Conservation (phyloP, 805 yeast genomes). For the Schwanniomyces sp. region DNA sequence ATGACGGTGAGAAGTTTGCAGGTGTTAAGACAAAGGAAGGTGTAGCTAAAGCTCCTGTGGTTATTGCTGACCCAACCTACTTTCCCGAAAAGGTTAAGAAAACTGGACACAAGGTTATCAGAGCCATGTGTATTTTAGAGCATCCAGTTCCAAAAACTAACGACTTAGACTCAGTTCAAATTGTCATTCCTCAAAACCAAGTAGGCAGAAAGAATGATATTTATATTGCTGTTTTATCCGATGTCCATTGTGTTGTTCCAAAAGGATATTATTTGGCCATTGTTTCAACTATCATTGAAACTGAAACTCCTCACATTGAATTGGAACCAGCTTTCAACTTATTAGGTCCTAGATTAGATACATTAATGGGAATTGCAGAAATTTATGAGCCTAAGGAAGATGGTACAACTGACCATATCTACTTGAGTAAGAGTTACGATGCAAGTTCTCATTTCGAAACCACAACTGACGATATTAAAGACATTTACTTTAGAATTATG, state of each 20-base stretch:
- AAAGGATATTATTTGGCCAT: conserved; percentile 90
- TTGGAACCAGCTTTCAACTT: conserved; percentile 91
- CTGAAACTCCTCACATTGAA: conserved; percentile 88
- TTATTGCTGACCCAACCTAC: conserved; percentile 97
- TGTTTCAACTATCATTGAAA: conserved; percentile 91
- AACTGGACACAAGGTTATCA: conserved; percentile 72
- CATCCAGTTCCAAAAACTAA: conserved; percentile 84
- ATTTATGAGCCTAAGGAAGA: conserved; percentile 83
- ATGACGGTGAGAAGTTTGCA: conserved; percentile 60
- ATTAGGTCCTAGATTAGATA: conserved; percentile 76
- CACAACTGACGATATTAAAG: conserved; percentile 95
- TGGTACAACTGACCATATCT: conserved; percentile 78
- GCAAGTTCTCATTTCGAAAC: conserved; percentile 94
- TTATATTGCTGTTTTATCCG: conserved; percentile 86
- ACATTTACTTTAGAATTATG: conserved; percentile 84
- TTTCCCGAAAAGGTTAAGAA: conserved; percentile 81
- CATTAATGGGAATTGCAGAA: conserved; percentile 92
- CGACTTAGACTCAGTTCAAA: conserved; percentile 86
- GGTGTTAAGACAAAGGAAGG: conserved; percentile 95
- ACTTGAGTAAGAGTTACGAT: conserved; percentile 86
- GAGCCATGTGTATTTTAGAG: conserved; percentile 86
- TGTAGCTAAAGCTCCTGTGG: conserved; percentile 84
- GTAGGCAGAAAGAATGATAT: conserved; percentile 91
- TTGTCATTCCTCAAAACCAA: conserved; percentile 95
- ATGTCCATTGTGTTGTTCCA: conserved; percentile 86